These are phyloP conservation scores for Rosellinia necatrix DNA, from an alignment of 2,329 filamentous ascomycete genomes.

Conservation along the genomic window DNA sequence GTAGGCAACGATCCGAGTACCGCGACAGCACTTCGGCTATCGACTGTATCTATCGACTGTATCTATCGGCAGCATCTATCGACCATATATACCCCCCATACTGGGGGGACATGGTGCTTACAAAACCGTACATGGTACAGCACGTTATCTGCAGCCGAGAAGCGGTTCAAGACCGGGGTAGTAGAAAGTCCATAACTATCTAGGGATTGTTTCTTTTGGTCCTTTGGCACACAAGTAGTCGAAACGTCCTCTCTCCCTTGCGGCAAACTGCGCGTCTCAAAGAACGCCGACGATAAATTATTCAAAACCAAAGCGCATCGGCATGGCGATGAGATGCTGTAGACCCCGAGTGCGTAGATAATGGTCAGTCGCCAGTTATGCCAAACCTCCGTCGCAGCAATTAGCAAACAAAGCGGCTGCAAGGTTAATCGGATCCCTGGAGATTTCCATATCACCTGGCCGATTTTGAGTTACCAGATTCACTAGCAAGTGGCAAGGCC, in stretches of 20 bases:
- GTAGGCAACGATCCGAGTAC: too few species aligned
- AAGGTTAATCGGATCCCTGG: conserved; percentile 21
- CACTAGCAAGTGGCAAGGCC: not conserved
- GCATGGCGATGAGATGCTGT: conserved; percentile 1
- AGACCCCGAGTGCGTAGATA: too few species aligned
- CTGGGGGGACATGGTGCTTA: too few species aligned
- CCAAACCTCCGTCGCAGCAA: not conserved
- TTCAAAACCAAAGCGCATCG: not conserved
- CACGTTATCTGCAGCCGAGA: too few species aligned
- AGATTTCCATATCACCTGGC: conserved; percentile 23
- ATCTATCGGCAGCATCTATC: too few species aligned
- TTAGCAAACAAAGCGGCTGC: conserved; percentile 14
- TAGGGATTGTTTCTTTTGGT: not conserved
- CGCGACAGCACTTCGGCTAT: too few species aligned
- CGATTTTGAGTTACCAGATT: conserved; percentile 21
- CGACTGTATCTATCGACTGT: too few species aligned
- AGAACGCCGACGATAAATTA: conserved; percentile 3
- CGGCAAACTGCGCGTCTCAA: conserved; percentile 1
- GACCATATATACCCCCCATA: too few species aligned
- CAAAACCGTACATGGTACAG: too few species aligned
- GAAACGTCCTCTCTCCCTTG: conserved; percentile 9
- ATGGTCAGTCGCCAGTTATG: not conserved
- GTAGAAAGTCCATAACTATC: not conserved
- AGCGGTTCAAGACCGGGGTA: too few species aligned
- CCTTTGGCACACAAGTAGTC: too few species aligned